Percentiles rank a stretch among this genome's conserved stretches.
phyloP scores from a whole-genome alignment of 176 grass and related monocot genomes.

The Canna indica region DNA sequence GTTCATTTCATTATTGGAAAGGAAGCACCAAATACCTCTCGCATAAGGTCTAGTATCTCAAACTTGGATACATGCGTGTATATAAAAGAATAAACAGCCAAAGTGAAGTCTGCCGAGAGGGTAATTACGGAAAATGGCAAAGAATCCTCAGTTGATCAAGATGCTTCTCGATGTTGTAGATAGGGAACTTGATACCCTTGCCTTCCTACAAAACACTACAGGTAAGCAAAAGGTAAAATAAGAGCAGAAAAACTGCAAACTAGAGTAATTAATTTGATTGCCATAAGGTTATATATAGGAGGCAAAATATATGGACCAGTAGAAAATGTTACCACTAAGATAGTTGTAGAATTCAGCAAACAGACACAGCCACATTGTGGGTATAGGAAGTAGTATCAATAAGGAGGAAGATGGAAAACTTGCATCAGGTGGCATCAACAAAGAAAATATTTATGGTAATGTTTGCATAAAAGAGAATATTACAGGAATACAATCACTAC shows the following conservation, averaged over 20 bases:
- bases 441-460: too few relatives aligned
- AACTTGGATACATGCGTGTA: too few relatives aligned
- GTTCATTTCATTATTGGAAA: too few relatives aligned
- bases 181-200: constrained; percentile 62
- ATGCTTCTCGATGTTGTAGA: constrained; percentile 61
- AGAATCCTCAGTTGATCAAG: too few relatives aligned
- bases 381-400: background rate
- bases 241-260: constrained; percentile 15
- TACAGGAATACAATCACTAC: too few relatives aligned
- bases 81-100: too few relatives aligned
- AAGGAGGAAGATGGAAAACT: constrained; percentile 26
- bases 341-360: background rate
- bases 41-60: too few relatives aligned
- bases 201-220: constrained; percentile 39
- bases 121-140: too few relatives aligned
- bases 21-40: too few relatives aligned
- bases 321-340: background rate
- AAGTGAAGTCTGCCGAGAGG: too few relatives aligned
- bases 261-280: constrained; percentile 20
- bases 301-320: background rate
- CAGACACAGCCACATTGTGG: background rate
- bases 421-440: constrained; percentile 63
- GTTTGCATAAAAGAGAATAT: too few relatives aligned
- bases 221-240: background rate
- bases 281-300: background rate